Evolutionary conservation across 2,329 filamentous ascomycete species (phyloP), one percentile per base, ranked within the genome.

Genomic region (Phaeophleospora eucalypticola): DNA sequence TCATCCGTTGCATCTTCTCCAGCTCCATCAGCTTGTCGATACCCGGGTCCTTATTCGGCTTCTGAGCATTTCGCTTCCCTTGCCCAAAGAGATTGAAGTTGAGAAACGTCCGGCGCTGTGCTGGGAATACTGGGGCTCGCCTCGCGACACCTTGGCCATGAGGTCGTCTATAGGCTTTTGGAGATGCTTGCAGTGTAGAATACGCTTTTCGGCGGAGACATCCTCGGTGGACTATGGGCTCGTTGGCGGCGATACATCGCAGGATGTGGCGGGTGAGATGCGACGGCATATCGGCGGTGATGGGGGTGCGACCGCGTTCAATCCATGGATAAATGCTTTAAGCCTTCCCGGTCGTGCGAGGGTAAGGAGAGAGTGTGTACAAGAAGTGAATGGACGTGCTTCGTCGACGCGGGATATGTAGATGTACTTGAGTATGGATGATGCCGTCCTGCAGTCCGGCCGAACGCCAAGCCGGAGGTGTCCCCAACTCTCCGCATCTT

Each of bases 21-120:
- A 88, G 78, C 48, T 86, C 78, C 58, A 86, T 78, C 70, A 95
- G 80, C 14, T 77, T 78, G 54, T 82, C 80, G 60, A 89, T 79
- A 43, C 89, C 89, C 0, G 81, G 85, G 59, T 82, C 86, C 50
- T 83, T 71, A 58, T 82, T 76, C 41, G 82, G 74, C 17, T 80
- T 74, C 64, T 81, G 83, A 36, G 82, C 68, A 46, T 78, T 71
- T 48, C 65, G 65, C 45, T 80, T 75, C 15, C 81, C 76, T 3
- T 80, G 70, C 58, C 82, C 81, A 52, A 82, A 81, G 52, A 86
- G 65, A 46, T 63, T 54, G 44, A 49, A 78, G 19, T 76, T 76
- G 58, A 89, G 76, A 48, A 90, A 81, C 3, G 77, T 76, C 52
- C 83, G 72, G 40, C 72, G 68, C 53, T 58, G 58, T 17, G 36